These are phyloP conservation scores for Sphagnum contortum DNA, from an alignment of 225 moss, liverwort and hornwort genomes.

Conservation along the genomic window DNA sequence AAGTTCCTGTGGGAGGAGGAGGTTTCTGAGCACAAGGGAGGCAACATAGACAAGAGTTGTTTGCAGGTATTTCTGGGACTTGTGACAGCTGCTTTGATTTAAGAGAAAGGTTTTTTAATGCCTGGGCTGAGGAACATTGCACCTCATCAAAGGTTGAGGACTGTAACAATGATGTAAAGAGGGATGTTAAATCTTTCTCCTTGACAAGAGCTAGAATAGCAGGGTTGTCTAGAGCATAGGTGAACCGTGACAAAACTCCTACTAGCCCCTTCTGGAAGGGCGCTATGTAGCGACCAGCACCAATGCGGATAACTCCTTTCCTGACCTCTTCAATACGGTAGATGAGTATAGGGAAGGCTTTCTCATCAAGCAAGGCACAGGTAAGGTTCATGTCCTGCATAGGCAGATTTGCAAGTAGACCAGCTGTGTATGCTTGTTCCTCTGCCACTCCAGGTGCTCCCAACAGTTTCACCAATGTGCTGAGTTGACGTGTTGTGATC, in stretches of 20 bases:
- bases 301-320: conserved; percentile 55
- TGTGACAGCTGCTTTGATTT: conserved; percentile 43
- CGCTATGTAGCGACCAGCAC: conserved; percentile 60
- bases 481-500: conserved; percentile 78
- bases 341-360: conserved; percentile 47
- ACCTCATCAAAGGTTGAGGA: conserved; percentile 59
- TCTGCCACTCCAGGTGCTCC: conserved; percentile 57
- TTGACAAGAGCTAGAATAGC: conserved; percentile 39
- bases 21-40: neutral
- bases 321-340: conserved; percentile 56
- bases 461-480: conserved; percentile 69
- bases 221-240: conserved; percentile 53
- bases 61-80: conserved; percentile 17
- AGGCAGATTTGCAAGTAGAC: conserved; percentile 76
- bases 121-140: conserved; percentile 69
- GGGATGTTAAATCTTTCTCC: conserved; percentile 38
- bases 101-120: conserved; percentile 42
- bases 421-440: conserved; percentile 85
- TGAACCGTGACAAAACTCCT: conserved; percentile 74
- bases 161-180: conserved; percentile 67
- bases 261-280: conserved; percentile 80
- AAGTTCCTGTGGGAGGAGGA: conserved; percentile 26
- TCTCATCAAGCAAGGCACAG: conserved; percentile 63
- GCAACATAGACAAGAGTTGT: neutral
- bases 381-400: conserved; percentile 68